phyloP scores from a whole-genome alignment of 257 asterid genomes.

The Cruciata laevipes region DNA sequence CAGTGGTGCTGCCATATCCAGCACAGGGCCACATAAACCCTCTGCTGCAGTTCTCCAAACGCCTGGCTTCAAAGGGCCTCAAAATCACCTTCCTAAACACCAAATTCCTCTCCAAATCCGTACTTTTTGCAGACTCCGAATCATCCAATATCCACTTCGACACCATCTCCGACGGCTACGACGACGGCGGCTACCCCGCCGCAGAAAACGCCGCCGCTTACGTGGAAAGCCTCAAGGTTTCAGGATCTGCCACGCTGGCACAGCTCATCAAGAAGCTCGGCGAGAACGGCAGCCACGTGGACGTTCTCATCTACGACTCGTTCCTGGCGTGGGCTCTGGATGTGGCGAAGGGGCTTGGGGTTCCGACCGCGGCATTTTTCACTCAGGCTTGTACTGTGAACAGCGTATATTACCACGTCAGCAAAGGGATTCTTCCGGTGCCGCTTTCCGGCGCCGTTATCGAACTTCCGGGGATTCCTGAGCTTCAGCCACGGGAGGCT shows the following conservation, averaged over 20 bases:
- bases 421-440: neutral
- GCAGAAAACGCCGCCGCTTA: slow-evolving; percentile 9
- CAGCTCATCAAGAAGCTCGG: slow-evolving; percentile 13
- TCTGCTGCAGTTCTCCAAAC: slow-evolving; percentile 10
- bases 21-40: slow-evolving; percentile 16
- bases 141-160: slow-evolving; percentile 6
- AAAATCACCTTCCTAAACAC: slow-evolving; percentile 6
- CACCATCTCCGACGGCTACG: slow-evolving; percentile 20
- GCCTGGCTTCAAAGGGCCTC: slow-evolving; percentile 11
- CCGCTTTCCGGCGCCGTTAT: slow-evolving; percentile 23
- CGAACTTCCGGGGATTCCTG: slow-evolving; percentile 44
- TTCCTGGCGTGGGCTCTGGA: slow-evolving; percentile 65
- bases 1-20: slow-evolving; percentile 9
- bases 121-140: neutral
- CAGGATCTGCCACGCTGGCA: slow-evolving; percentile 13
- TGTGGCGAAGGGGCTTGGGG: slow-evolving; percentile 35
- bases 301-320: slow-evolving; percentile 30
- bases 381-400: slow-evolving; percentile 45
- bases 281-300: slow-evolving; percentile 1
- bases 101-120: slow-evolving; percentile 7
- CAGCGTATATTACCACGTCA: slow-evolving; percentile 2
- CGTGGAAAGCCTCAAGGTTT: neutral
- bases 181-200: slow-evolving; percentile 11
- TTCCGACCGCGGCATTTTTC: slow-evolving; percentile 47
- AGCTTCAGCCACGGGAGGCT: slow-evolving; percentile 29